Evolutionary conservation across 1,284 basidiomycete genomes (phyloP).

Genomic region (Violaceomyces palustris): DNA sequence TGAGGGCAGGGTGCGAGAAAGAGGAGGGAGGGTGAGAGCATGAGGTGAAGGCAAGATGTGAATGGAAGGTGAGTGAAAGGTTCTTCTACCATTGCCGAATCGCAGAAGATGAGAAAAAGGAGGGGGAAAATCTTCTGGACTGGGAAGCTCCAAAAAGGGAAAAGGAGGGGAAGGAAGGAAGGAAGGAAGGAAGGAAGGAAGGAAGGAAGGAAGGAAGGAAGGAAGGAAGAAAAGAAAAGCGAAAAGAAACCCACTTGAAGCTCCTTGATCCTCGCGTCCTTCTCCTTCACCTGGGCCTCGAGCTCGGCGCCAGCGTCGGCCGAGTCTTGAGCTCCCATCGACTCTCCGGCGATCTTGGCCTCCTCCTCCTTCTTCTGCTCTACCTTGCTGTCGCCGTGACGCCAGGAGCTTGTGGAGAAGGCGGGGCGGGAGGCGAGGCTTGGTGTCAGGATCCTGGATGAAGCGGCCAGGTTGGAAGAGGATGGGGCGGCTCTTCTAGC

Average conservation of each 20-base stretch:
- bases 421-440: slow-evolving; percentile 6
- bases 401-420: slow-evolving; percentile 12
- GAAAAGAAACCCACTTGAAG: slow-evolving; percentile 17
- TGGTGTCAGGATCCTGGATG: neutral
- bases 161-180: no score
- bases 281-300: slow-evolving; percentile 45
- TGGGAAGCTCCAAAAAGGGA: no score
- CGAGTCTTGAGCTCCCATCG: slow-evolving; percentile 31
- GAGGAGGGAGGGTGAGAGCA: neutral
- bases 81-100: no score
- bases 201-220: slow-evolving; percentile 1
- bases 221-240: neutral
- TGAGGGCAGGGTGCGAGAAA: neutral
- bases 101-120: no score
- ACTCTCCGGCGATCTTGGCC: slow-evolving; percentile 28
- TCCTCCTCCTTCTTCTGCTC: slow-evolving; percentile 28
- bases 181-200: no score
- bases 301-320: slow-evolving; percentile 8
- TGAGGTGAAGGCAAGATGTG: neutral
- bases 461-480: neutral
- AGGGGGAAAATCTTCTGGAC: no score
- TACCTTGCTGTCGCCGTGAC: slow-evolving; percentile 11
- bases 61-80: no score
- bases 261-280: slow-evolving; percentile 51
- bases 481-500: neutral